These are phyloP conservation scores for Saccharomycopsis guyanensis DNA, from an alignment of 805 yeast genomes.

Conservation along the genomic window DNA sequence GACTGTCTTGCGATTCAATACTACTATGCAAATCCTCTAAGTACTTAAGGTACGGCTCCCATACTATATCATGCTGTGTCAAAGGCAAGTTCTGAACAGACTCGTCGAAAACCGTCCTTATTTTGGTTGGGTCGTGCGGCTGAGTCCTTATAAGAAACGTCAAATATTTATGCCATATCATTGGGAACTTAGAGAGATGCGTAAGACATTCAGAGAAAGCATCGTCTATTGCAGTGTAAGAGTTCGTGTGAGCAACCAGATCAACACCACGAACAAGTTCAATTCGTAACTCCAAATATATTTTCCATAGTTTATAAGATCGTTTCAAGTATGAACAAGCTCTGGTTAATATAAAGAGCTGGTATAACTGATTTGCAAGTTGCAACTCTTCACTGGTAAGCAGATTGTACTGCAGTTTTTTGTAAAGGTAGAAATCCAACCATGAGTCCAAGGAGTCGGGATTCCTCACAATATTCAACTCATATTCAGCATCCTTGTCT, in stretches of 20 bases:
- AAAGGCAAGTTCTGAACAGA: constrained; percentile 43
- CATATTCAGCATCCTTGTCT: constrained; percentile 31
- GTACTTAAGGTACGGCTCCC: constrained; percentile 47
- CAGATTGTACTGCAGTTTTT: constrained; percentile 22
- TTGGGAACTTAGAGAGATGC: constrained; percentile 37
- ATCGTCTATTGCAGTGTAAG: constrained; percentile 31
- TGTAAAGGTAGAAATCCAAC: constrained; percentile 37
- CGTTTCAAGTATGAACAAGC: constrained; percentile 38
- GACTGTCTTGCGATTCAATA: constrained; percentile 19
- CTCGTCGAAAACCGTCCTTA: constrained; percentile 40
- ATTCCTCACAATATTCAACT: constrained; percentile 30
- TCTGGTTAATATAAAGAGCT: constrained; percentile 44
- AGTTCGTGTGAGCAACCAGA: constrained; percentile 27
- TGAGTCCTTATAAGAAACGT: constrained; percentile 32
- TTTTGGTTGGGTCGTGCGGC: constrained; percentile 28
- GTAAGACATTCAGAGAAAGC: constrained; percentile 43
- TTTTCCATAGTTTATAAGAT: constrained; percentile 49
- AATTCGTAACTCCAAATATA: constrained; percentile 38
- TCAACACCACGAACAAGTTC: constrained; percentile 26
- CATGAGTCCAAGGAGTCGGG: constrained; percentile 34
- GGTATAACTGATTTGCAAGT: constrained; percentile 26
- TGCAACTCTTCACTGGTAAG: constrained; percentile 19
- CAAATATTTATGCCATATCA: constrained; percentile 47
- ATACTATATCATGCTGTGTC: constrained; percentile 46
- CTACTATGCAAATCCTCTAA: constrained; percentile 30